Evolutionary conservation across 805 yeast genomes (phyloP), one percentile per base, ranked within the genome.

Genomic region (Candida incommunis): DNA sequence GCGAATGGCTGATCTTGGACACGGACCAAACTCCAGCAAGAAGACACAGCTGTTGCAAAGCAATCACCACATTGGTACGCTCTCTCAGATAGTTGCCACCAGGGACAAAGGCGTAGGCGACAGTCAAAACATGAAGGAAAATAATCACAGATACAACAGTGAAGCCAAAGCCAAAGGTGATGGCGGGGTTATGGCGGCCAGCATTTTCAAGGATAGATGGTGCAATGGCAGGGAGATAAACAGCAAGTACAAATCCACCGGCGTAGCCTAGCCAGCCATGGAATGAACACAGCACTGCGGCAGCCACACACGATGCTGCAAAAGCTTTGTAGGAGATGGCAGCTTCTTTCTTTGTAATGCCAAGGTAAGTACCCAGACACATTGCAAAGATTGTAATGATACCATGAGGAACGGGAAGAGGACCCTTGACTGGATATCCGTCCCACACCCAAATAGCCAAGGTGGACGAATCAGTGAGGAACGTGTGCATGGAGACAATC

Each of bases 61-160:
- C 72, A 40, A 87, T 62, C 2, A 92, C 74, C 41, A 82, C 62
- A 60, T 86, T 95, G 1, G 92, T 80, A 60, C 96, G 75, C 63
- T 92, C 98, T 57, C 98, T 75, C 43, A 92, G 68, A 21, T 82
- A 49, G 59, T 81, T 80, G 5, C 98, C 98, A 48, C 85, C 88
- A 9, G 98, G 98, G 41, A 92, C 98, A 66, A 92, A 92, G 0
- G 98, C 97, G 62, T 92, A 92, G 0, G 98, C 98, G 41, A 92
- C 97, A 40, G 82, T 80, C 3, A 81, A 42, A 43, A 78, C 67
- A 54, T 78, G 76, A 1, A 76, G 60, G 21, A 71, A 53, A 45
- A 49, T 22, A 7, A 31, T 7, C 5, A 31, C 18, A 31, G 37
- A 7, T 5, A 18, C n/a, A 31, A 31, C 5, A 5, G n/a, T 11